phyloP scores from a whole-genome alignment of 257 asterid genomes.

The Solanum stenotomum region DNA sequence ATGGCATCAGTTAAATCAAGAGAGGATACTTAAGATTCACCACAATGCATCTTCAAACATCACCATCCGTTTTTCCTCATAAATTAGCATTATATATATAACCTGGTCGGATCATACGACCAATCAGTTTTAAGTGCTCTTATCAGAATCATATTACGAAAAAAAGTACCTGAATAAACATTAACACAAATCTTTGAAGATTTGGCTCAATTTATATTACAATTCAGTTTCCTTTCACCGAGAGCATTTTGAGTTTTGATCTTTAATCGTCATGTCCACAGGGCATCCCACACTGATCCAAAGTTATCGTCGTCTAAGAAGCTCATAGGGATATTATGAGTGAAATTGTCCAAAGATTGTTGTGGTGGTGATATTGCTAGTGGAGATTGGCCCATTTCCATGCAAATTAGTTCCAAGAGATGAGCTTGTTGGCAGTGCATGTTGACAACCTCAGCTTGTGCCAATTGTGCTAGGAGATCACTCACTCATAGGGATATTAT shows the following conservation, averaged over 20 bases:
- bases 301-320: conserved; percentile 23
- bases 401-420: conserved; percentile 47
- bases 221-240: too few relatives aligned
- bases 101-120: too few relatives aligned
- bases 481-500: conserved; percentile 10
- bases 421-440: conserved; percentile 60
- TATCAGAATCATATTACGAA: not conserved
- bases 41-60: conserved; percentile 60
- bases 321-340: not conserved
- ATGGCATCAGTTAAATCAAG: conserved; percentile 44
- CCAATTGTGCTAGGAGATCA: conserved; percentile 62
- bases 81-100: too few relatives aligned
- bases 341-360: too few relatives aligned
- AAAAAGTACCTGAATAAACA: not conserved
- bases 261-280: not conserved
- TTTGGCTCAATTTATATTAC: too few relatives aligned
- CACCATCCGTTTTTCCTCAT: too few relatives aligned
- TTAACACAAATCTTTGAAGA: not conserved
- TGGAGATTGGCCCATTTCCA: conserved; percentile 15
- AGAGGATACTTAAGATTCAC: conserved; percentile 87
- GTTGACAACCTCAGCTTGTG: conserved; percentile 54
- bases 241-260: not conserved
- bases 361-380: too few relatives aligned
- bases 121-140: not conserved
- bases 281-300: too few relatives aligned